These are phyloP conservation scores for Trichoderma sp. DNA, from an alignment of 2,329 filamentous ascomycete species.

Conservation along the genomic window DNA sequence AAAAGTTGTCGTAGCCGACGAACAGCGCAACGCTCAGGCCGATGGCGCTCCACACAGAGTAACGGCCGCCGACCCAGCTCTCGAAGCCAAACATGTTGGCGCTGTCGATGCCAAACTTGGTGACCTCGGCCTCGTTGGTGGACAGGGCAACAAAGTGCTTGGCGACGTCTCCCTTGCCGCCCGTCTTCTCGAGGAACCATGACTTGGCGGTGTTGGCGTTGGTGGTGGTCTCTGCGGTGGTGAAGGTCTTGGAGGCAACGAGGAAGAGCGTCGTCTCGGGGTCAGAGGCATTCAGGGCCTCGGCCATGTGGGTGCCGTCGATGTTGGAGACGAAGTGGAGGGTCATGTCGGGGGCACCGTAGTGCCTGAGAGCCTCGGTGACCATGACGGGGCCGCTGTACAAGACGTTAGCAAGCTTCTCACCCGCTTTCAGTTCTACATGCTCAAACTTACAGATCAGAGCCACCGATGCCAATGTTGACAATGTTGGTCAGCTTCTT, in stretches of 20 bases:
- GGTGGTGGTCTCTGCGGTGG: conserved; percentile 93
- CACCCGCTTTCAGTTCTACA: background rate
- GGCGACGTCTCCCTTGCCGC: conserved; percentile 79
- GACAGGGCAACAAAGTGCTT: conserved; percentile 99
- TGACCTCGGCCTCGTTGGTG: conserved; percentile 92
- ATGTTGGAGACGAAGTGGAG: conserved; percentile 99
- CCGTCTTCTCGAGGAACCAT: conserved; percentile 88
- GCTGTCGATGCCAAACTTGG: conserved; percentile 97
- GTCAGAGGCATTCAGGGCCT: conserved; percentile 84
- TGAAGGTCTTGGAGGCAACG: conserved; percentile 98
- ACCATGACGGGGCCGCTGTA: conserved; percentile 97
- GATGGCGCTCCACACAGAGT: conserved; percentile 99
- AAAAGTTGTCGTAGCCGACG: conserved; percentile 97
- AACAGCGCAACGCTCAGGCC: conserved; percentile 92
- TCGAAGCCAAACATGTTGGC: conserved; percentile 99
- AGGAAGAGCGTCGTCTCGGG: conserved; percentile 99
- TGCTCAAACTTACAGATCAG: conserved; percentile 74
- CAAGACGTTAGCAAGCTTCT: background rate
- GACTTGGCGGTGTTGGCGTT: conserved; percentile 96
- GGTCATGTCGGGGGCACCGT: conserved; percentile 81
- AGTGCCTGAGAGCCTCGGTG: conserved; percentile 93
- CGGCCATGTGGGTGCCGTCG: conserved; percentile 95
- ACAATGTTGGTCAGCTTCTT: conserved; percentile 96
- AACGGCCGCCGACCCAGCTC: conserved; percentile 96
- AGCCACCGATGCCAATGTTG: conserved; percentile 98